Evolutionary conservation across 441 rosid genomes (phyloP), one percentile per base, ranked within the genome.

Genomic region (Corymbia calophylla): DNA sequence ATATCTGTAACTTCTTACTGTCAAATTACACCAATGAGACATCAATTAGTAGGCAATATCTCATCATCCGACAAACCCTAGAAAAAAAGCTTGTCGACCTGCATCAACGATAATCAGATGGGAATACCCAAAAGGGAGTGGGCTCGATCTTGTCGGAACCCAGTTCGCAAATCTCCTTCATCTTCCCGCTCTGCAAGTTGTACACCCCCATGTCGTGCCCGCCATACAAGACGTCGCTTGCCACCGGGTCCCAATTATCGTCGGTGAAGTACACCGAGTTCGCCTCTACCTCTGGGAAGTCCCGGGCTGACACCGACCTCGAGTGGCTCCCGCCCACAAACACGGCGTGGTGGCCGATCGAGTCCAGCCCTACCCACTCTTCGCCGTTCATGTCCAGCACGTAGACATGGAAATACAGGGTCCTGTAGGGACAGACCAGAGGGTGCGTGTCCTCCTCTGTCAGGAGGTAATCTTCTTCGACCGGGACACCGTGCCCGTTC

Each of bases 281-380:
- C 19, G 4, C 32, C 82, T 82, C 54, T 15, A 87, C 66, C 55
- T 56, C 90, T 3, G 62, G 32, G 77, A 53, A 49, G 10, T 73
- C 35, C 25, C 19, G 23, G n/a, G 18, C 62, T 11, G 88, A 87
- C 10, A 91, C 73, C 11, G 93, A 88, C 35, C 77, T 47, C 17
- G 92, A 92, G 16, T 92, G 90, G 60, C 91, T 93, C 53, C 90
- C 92, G 19, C 94, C 94, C 64, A 92, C 53, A 86, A 93, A 93
- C 87, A 93, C 10, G 0, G 89, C 55, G 17, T n/a, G 86, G 64
- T 92, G 90, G 1, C 90, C 90, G 80, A 93, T 53, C 18, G 19
- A 48, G 11, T 88, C 54, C 31, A 91, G 48, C 32, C 84, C 90
- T 19, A 88, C 64, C 93, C 90, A 92, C 31, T 54, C 86, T 29